Evolutionary conservation across 1,284 basidiomycete species (phyloP), one percentile per base, ranked within the genome.

Genomic region (Ceratobasidium sp.): DNA sequence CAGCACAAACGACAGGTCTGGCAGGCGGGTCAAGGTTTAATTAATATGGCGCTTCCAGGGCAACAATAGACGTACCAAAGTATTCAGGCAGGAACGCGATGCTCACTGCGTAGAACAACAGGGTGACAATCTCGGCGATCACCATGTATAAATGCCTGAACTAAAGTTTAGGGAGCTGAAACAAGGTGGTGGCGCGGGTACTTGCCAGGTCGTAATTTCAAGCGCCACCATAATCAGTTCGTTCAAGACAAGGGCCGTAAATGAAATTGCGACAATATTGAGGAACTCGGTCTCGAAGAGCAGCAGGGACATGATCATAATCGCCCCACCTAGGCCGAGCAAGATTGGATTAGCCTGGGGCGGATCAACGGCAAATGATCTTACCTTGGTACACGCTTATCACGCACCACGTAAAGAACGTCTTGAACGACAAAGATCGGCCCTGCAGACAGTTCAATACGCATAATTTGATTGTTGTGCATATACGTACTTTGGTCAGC

Each of bases 201-300:
- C 84, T 71, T 75, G 92, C 96, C 96, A 99, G 71, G 93, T 98
- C 0, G 96, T 98, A 72, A 98, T 96, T 79, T 98, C 95, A 72
- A 98, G 79, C 0, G 94, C 95, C 45, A 99, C 97, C 97, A 99
- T 99, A 80, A 99, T 95, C 57, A 99, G 85, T 77, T 99, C 97
- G 79, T 99, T 99, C 42, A 99, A 81, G 70, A 99, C 89, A 55
- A 99, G 83, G 0, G 97, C 94, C 0, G 96, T 98, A 79, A 98
- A 99, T 0, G 96, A 98, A 74, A 99, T 99, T 20, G 94, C 89
- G 50, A 99, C 96, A 73, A 99, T 98, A 78, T 99, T 97, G 73
- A 99, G 79, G 79, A 99, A 98, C 76, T 99, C 96, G 73, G 88
- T 96, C 79, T 99, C 97, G 79, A 99, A 99, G 0, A 99, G 84